Conservation (phyloP, 2,329 filamentous ascomycete genomes). For the Neofusicoccum kwambonambiense region DNA sequence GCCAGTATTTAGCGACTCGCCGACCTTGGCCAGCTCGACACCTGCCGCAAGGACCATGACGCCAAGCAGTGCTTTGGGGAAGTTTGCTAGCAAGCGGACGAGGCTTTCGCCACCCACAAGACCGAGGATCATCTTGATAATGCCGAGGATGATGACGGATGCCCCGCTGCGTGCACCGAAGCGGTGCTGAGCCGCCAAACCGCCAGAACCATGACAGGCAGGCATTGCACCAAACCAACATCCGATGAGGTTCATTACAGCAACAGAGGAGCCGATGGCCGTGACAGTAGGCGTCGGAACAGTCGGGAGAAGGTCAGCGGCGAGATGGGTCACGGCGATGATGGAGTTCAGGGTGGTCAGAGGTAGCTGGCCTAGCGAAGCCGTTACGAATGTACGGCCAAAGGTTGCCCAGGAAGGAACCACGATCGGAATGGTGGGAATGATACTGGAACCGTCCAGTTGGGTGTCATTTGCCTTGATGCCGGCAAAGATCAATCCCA, state of each 20-base stretch:
- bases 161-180: slow-evolving; percentile 89
- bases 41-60: slow-evolving; percentile 90
- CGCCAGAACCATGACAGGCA: slow-evolving; percentile 88
- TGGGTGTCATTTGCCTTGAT: slow-evolving; percentile 25
- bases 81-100: slow-evolving; percentile 66
- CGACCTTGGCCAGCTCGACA: slow-evolving; percentile 81
- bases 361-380: slow-evolving; percentile 80
- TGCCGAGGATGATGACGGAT: slow-evolving; percentile 75
- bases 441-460: slow-evolving; percentile 20
- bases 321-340: slow-evolving; percentile 79
- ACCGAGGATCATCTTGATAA: slow-evolving; percentile 73
- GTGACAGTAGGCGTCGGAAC: slow-evolving; percentile 61
- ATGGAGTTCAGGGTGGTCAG: slow-evolving; percentile 91
- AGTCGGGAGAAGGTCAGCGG: slow-evolving; percentile 71
- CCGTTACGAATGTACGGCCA: slow-evolving; percentile 60
- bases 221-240: slow-evolving; percentile 97
- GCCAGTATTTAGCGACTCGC: slow-evolving; percentile 76
- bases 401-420: slow-evolving; percentile 48
- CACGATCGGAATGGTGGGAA: slow-evolving; percentile 46
- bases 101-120: slow-evolving; percentile 69
- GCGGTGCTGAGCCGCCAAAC: slow-evolving; percentile 83
- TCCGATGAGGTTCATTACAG: slow-evolving; percentile 76
- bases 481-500: slow-evolving; percentile 67
- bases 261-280: slow-evolving; percentile 76
- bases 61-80: slow-evolving; percentile 75